phyloP scores from a whole-genome alignment of 495 filamentous ascomycete species.

The Jackrogersella minutella region DNA sequence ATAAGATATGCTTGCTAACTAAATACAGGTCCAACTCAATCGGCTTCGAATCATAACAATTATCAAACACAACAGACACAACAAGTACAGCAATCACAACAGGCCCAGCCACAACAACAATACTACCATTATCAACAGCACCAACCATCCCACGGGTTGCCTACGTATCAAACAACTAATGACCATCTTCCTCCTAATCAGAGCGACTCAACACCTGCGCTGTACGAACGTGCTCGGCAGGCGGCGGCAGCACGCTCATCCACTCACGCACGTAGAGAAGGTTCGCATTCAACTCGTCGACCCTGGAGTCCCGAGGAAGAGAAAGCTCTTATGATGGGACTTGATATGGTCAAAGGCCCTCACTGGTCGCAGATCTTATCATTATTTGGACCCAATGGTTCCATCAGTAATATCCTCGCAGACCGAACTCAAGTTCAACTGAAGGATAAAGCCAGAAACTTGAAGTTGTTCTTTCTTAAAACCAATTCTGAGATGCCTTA shows the following conservation, averaged over 20 bases:
- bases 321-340: constrained; percentile 87
- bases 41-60: constrained; percentile 38
- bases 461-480: constrained; percentile 96
- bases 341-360: constrained; percentile 90
- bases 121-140: constrained; percentile 42
- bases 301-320: constrained; percentile 94
- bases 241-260: constrained; percentile 83
- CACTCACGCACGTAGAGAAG: constrained; percentile 74
- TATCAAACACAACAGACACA: constrained; percentile 46
- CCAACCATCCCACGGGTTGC: constrained; percentile 20
- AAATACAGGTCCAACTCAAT: constrained; percentile 23
- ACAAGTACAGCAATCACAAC: constrained; percentile 34
- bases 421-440: constrained; percentile 95
- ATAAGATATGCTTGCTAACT: background rate
- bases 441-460: constrained; percentile 93
- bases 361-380: constrained; percentile 96
- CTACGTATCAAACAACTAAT: constrained; percentile 46
- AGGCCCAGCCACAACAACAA: constrained; percentile 29
- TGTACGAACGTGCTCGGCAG: constrained; percentile 83
- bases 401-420: constrained; percentile 83
- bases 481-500: constrained; percentile 91
- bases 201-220: constrained; percentile 75
- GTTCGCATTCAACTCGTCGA: constrained; percentile 81
- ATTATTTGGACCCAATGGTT: constrained; percentile 84
- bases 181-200: constrained; percentile 68